A percentile compares a stretch with the other conserved stretches of the same genome.
Evolutionary conservation across 345 rosid genomes (phyloP).

Genomic region (Sonneratia caseolaris): DNA sequence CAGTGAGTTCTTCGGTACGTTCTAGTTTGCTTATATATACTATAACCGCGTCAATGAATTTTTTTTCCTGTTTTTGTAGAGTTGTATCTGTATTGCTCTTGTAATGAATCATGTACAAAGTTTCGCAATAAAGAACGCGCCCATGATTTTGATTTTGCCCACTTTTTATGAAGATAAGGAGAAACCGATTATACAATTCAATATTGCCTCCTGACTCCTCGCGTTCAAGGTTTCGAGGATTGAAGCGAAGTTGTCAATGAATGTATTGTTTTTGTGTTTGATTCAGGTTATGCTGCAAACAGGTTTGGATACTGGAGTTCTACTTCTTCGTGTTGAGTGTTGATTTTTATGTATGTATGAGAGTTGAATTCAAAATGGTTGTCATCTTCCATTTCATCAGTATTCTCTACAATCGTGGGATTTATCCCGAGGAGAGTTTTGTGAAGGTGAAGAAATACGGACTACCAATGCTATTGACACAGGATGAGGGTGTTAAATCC

Average conservation of each 20-base stretch:
- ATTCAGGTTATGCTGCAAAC: conserved; percentile 93
- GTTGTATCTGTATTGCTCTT: no score
- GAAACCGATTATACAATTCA: neutral
- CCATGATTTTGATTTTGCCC: neutral
- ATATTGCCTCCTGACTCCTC: no score
- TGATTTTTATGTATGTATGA: neutral
- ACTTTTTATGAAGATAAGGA: no score
- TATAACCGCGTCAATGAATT: no score
- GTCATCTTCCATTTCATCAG: conserved; percentile 22
- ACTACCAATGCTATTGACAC: conserved; percentile 78
- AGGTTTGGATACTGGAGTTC: conserved; percentile 33
- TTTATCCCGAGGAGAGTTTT: conserved; percentile 89
- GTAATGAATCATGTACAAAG: neutral
- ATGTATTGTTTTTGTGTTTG: neutral
- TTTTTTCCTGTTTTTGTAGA: no score
- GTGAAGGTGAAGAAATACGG: conserved; percentile 94
- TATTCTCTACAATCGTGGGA: conserved; percentile 86
- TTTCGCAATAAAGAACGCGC: neutral
- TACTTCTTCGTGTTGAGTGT: neutral
- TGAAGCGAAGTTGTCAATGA: conserved; percentile 4
- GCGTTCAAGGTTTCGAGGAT: neutral
- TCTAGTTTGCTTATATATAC: neutral
- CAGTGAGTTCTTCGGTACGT: conserved; percentile 86
- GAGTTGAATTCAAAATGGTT: neutral
- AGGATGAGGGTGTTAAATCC: conserved; percentile 81